A percentile compares a stretch with the other conserved stretches of the same genome.
These are phyloP conservation scores for Trypanosoma platydactyli DNA, from an alignment of 208 protist species.

Conservation along the genomic window DNA sequence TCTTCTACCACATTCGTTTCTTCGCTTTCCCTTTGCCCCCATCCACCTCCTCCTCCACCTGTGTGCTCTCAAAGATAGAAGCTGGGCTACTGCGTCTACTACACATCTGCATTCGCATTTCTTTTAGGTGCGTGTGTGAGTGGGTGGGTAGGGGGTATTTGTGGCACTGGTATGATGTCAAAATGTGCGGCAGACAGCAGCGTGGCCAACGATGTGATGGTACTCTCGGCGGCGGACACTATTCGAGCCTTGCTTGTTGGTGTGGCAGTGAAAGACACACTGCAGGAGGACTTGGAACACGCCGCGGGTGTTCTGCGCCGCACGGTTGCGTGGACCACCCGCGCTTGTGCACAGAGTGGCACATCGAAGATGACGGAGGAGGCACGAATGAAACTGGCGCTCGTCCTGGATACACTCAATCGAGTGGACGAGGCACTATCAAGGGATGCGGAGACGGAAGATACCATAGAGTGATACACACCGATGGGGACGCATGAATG, in stretches of 20 bases:
- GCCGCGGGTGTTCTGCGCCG: conserved; percentile 17
- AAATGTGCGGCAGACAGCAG: no score
- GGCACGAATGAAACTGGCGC: conserved; percentile 7
- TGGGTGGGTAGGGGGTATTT: no score
- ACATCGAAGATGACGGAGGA: neutral
- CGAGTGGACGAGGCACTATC: neutral
- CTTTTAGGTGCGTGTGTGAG: no score
- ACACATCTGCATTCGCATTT: no score
- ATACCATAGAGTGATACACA: neutral
- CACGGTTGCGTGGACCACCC: conserved; percentile 10
- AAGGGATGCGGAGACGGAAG: neutral
- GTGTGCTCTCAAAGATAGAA: no score
- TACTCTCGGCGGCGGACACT: conserved; percentile 2
- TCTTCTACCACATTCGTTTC: no score
- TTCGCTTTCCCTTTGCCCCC: conserved; percentile 4
- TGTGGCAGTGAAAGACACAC: neutral
- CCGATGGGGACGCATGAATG: neutral
- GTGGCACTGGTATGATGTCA: no score
- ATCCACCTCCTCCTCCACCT: no score
- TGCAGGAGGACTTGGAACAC: conserved; percentile 20
- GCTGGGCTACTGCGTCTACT: no score
- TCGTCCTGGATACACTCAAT: conserved; percentile 17
- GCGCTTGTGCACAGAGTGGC: neutral
- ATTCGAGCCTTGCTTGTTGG: conserved; percentile 10
- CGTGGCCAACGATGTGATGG: neutral